Percentiles rank a stretch among this genome's conserved stretches.
These are phyloP conservation scores for Helminthosporium solani DNA, from an alignment of 2,329 filamentous ascomycete genomes.

Conservation along the genomic window DNA sequence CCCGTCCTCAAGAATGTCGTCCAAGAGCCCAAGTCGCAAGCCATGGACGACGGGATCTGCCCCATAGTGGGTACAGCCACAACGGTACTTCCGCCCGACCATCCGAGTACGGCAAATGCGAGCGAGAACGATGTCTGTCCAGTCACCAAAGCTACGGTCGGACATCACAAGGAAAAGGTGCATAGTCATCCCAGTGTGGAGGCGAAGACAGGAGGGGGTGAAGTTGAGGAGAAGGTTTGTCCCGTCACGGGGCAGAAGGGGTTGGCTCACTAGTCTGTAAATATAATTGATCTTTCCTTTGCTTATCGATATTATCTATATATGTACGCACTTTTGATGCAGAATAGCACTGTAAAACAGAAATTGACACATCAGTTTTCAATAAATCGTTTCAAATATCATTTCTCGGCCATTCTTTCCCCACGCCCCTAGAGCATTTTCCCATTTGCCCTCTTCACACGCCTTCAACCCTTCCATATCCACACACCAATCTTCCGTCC, in stretches of 20 bases:
- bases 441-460: no score
- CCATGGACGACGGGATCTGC: constrained; percentile 47
- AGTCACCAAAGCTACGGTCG: constrained; percentile 47
- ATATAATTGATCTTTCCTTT: no score
- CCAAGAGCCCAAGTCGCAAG: constrained; percentile 37
- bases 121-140: constrained; percentile 45
- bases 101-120: constrained; percentile 43
- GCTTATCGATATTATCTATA: no score
- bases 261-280: constrained; percentile 16
- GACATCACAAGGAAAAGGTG: constrained; percentile 48
- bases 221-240: constrained; percentile 43
- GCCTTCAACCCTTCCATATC: no score
- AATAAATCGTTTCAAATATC: no score
- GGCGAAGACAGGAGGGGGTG: no score
- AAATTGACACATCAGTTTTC: no score
- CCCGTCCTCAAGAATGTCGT: constrained; percentile 45
- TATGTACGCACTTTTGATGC: constrained; percentile 1
- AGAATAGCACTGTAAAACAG: no score
- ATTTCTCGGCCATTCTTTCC: no score
- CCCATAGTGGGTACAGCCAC: constrained; percentile 48
- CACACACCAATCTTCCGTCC: no score
- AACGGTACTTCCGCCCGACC: constrained; percentile 45
- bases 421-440: no score
- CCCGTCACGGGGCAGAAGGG: constrained; percentile 44
- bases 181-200: constrained; percentile 44